Evolutionary conservation across 805 yeast genomes (phyloP), one percentile per base, ranked within the genome.

Genomic region (Crinitomyces ghanaensis): DNA sequence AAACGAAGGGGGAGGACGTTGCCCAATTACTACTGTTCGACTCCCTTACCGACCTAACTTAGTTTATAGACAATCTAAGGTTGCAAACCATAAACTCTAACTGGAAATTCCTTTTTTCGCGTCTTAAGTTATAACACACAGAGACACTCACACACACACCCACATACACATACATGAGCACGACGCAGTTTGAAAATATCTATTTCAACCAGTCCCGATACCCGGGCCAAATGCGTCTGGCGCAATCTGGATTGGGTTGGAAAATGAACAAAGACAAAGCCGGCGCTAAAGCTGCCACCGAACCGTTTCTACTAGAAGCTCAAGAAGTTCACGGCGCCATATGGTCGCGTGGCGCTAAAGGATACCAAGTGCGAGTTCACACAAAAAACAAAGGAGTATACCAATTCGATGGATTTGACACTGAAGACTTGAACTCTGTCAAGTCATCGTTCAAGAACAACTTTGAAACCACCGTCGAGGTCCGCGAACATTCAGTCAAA

Each of bases 201-300:
- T 86, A 83, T 54, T 64, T 84, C 54, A 86, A 91, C 57, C 94
- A 81, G 56, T 81, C 94, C 35, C 74, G 74, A 46, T 65, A 68
- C 25, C 70, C 73, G 30, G 99, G 99, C 16, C 77, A 93, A 47
- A 77, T 88, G 68, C 83, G 98, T 60, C 72, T 91, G 42, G 95
- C 96, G 9, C 91, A 81, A 42, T 76, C 93, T n/a, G 99, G 99
- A 31, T 68, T 91, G 19, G 99, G 99, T 30, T 91, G 99, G 99
- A 88, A 88, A 53, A 77, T 77, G 0, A 48, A 63, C 4, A n/a
- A n/a, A n/a, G 60, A 68, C 26, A 63, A 64, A 18, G 54, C 70
- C 15, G 37, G 30, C 16, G 60, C 67, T 25, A 62, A 62, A 18
- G 65, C 65, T 37, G 65, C 71, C 8, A 19, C 21, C 6, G 73